Conservation (phyloP, 306 rosid genomes). For the Prunus armeniaca region DNA sequence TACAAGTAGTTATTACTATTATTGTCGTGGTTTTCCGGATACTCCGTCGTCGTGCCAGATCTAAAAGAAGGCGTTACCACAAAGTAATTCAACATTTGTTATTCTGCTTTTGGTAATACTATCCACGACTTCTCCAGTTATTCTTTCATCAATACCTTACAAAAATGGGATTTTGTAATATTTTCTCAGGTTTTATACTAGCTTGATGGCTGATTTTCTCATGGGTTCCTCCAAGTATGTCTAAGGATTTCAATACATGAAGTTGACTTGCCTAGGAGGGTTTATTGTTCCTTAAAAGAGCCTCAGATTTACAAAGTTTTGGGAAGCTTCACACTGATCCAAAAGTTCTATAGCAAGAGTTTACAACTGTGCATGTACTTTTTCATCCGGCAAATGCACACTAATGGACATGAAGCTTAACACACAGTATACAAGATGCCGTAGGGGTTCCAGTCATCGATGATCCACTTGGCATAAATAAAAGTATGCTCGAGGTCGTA, state of each 20-base stretch:
- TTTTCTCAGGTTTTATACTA: neutral
- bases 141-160: neutral
- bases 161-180: neutral
- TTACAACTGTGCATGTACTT: neutral
- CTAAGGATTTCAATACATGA: neutral
- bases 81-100: constrained; percentile 13
- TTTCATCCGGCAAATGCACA: neutral
- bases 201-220: neutral
- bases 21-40: constrained; percentile 36
- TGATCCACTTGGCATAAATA: too few relatives aligned
- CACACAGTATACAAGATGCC: neutral
- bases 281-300: neutral
- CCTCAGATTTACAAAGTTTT: neutral
- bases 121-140: constrained; percentile 5
- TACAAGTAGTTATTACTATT: constrained; percentile 48
- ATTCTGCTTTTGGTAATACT: constrained; percentile 26
- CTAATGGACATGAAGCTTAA: neutral
- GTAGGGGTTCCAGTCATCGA: neutral
- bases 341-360: neutral
- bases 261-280: neutral
- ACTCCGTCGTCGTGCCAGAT: constrained; percentile 29
- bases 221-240: neutral
- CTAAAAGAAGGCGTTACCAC: constrained; percentile 48
- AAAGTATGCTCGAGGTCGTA: neutral
- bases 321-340: neutral